Base-by-base conservation (phyloP, 2,329 filamentous ascomycete species). In the Paecilomyces sp. region DNA sequence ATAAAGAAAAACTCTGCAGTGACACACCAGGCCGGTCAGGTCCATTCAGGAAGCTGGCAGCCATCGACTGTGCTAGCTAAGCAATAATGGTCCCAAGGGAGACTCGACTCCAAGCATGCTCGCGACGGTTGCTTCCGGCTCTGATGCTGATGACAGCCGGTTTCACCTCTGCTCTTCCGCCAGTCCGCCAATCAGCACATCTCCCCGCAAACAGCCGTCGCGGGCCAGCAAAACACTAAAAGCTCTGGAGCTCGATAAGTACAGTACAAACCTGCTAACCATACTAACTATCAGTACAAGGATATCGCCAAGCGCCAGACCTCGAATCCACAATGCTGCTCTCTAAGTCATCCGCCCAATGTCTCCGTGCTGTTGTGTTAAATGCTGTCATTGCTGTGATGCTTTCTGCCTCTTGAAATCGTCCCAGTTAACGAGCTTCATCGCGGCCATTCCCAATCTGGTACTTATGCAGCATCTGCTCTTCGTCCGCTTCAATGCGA, bases 401-500 rank as follows among this genome's bases (percentile, higher is more conserved):
- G n/a, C n/a, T 47, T 18, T 18, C 15, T 13, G 3, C n/a, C 36
- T n/a, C 6, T 31, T 22, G 22, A 22, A 5, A 13, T n/a, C 15
- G n/a, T 41, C 36, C 15, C n/a, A 18, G 6, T 47, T 15, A 18
- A 47, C 41, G n/a, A 3, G 18, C 41, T 47, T 53, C 51, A 28
- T 47, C 59, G 28, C 54, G 53, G 8, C 54, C 41, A 30, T 57
- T 15, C 36, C 56, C 59, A 11, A 57, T 61, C 12, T 58, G 62
- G 52, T 66, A 62, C 50, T 64, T 64, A 13, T 62, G 57, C 34
- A 71, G 63, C 61, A 64, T 62, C 36, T 58, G 57, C 33, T 30
- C 31, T 60, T 71, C 68, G 56, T 71, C 66, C 15, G 66, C 64
- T 31, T 64, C 61, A 52, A 71, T 54, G 13, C 60, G 54, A n/a